phyloP scores from a whole-genome alignment of 257 asterid genomes.

The Solanum pennellii region DNA sequence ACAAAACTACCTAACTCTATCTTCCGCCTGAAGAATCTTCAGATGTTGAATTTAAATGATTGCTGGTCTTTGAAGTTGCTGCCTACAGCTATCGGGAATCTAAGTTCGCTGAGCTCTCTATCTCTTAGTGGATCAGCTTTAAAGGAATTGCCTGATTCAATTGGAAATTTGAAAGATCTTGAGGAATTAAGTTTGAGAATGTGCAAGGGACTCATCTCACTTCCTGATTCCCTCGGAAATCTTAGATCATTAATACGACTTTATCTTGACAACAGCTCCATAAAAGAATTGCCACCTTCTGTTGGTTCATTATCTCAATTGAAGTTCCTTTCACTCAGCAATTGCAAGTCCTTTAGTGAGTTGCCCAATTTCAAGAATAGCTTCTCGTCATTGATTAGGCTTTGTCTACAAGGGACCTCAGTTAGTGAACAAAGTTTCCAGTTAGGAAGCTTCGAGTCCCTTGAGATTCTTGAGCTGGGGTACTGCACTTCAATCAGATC shows the following conservation, averaged over 20 bases:
- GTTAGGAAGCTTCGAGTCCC: constrained; percentile 6
- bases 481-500: constrained; percentile 1
- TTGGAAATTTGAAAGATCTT: constrained; percentile 8
- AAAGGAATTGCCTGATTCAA: constrained; percentile 12
- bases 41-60: constrained; percentile 6
- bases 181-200: constrained; percentile 8
- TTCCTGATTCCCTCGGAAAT: constrained; percentile 19
- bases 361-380: constrained; percentile 6
- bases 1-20: constrained; percentile 6
- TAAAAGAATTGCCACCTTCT: constrained; percentile 9
- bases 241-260: constrained; percentile 14
- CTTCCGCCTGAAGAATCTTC: constrained; percentile 12
- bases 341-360: background rate
- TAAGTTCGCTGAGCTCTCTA: constrained; percentile 9
- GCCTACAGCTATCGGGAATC: constrained; percentile 16
- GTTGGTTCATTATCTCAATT: constrained; percentile 16
- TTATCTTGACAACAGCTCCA: background rate
- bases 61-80: constrained; percentile 6
- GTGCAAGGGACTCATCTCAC: constrained; percentile 1
- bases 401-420: constrained; percentile 5
- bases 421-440: constrained; percentile 1
- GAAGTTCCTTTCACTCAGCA: constrained; percentile 4
- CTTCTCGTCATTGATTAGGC: constrained; percentile 11
- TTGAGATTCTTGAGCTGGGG: constrained; percentile 5
- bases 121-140: constrained; percentile 7